These are phyloP conservation scores for Cryptococcus jaspeensis DNA, from an alignment of 1,284 basidiomycete genomes.

Conservation along the genomic window DNA sequence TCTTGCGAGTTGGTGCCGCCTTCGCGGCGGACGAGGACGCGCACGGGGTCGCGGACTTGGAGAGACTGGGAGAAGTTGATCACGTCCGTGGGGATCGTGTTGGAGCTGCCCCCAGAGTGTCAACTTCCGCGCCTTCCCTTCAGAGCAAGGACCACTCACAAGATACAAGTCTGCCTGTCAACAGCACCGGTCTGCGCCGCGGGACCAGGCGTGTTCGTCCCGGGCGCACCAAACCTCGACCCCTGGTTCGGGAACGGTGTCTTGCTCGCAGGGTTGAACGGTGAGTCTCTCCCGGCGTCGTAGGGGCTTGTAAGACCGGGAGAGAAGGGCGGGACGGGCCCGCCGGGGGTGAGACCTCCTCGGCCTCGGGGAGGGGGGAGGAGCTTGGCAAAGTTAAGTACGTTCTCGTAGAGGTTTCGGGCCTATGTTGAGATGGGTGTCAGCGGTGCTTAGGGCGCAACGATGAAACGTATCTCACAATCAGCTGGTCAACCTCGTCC, in stretches of 20 bases:
- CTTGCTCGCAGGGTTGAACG: constrained; percentile 56
- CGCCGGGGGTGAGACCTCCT: constrained; percentile 29
- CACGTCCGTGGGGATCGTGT: constrained; percentile 57
- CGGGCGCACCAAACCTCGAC: constrained; percentile 26
- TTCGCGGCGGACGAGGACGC: constrained; percentile 93
- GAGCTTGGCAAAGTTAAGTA: constrained; percentile 85
- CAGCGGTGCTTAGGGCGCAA: constrained; percentile 3
- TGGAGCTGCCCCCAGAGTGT: constrained; percentile 52
- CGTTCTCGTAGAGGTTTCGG: constrained; percentile 91
- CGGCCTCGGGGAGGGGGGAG: constrained; percentile 70
- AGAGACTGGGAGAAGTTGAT: constrained; percentile 56
- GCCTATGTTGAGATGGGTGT: constrained; percentile 53
- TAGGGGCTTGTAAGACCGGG: constrained; percentile 47
- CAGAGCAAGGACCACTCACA: constrained; percentile 49
- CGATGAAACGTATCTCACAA: constrained; percentile 48
- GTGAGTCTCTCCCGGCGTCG: constrained; percentile 52
- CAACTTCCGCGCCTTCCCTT: not conserved
- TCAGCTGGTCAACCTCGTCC: constrained; percentile 96
- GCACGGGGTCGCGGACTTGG: constrained; percentile 86
- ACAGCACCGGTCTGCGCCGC: constrained; percentile 17
- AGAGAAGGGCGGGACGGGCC: constrained; percentile 33
- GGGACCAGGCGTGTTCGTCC: too few species aligned
- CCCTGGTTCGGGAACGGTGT: constrained; percentile 57
- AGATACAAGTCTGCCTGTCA: constrained; percentile 92
- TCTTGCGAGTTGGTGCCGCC: constrained; percentile 60